These are phyloP conservation scores for Osmanthus fragrans DNA, from an alignment of 257 asterid species.

Conservation along the genomic window DNA sequence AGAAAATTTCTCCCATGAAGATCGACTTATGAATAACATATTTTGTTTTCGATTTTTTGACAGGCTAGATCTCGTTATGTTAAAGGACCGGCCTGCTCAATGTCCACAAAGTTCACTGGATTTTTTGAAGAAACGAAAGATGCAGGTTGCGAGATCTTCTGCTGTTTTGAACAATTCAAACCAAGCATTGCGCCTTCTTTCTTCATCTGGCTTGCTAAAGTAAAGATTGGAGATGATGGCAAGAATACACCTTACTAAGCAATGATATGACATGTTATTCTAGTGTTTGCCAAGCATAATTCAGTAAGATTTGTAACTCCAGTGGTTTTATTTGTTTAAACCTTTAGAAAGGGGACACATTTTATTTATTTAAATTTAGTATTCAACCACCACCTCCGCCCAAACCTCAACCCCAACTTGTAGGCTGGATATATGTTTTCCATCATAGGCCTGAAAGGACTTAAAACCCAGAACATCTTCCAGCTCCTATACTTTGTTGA, in stretches of 20 bases:
- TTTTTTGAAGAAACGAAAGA: slow-evolving; percentile 69
- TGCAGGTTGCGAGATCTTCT: slow-evolving; percentile 84
- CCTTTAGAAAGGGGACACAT: background rate
- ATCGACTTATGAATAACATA: background rate
- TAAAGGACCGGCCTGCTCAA: slow-evolving; percentile 65
- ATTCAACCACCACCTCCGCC: too few species aligned
- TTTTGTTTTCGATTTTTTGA: background rate
- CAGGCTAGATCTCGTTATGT: slow-evolving; percentile 66
- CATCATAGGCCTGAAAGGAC: too few species aligned
- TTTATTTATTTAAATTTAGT: background rate
- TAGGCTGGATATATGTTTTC: too few species aligned
- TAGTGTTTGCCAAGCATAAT: slow-evolving; percentile 7
- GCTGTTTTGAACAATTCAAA: slow-evolving; percentile 71
- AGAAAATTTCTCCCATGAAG: background rate
- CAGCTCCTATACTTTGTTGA: too few species aligned
- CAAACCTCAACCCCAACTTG: too few species aligned
- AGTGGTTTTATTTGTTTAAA: background rate
- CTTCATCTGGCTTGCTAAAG: slow-evolving; percentile 60
- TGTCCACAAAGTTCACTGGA: slow-evolving; percentile 75
- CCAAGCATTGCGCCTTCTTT: slow-evolving; percentile 68
- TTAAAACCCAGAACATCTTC: too few species aligned
- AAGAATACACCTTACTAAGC: background rate
- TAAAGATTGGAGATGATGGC: slow-evolving; percentile 27
- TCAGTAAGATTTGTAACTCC: background rate
- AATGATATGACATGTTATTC: background rate